phyloP scores from a whole-genome alignment of 495 filamentous ascomycete species.

The Penicillium riverlandense region DNA sequence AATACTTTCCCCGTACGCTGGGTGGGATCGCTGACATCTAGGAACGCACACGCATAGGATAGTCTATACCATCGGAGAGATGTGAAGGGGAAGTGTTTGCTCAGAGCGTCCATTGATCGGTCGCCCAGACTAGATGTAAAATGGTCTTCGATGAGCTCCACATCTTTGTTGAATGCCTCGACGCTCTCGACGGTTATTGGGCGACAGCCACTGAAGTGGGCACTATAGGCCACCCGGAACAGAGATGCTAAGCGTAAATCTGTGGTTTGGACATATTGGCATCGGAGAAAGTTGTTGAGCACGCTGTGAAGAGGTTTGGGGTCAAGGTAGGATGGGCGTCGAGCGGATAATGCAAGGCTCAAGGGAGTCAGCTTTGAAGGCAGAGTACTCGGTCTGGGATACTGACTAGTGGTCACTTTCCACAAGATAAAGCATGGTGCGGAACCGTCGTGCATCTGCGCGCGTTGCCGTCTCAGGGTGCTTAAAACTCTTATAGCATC shows the following conservation, averaged over 20 bases:
- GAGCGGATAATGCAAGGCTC: background rate
- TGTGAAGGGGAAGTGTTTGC: conserved; percentile 1
- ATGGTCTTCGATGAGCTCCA: background rate
- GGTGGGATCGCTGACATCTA: background rate
- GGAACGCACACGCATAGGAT: conserved; percentile 1
- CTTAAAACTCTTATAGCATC: background rate
- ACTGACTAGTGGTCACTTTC: conserved; percentile 3
- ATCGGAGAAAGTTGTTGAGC: background rate
- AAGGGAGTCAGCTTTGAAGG: too few relatives aligned
- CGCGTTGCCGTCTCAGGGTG: background rate
- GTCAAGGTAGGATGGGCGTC: conserved; percentile 1
- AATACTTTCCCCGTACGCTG: background rate
- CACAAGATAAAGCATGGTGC: conserved; percentile 1
- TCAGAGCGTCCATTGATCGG: background rate
- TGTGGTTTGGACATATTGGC: background rate
- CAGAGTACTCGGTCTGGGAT: too few relatives aligned
- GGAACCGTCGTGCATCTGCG: background rate
- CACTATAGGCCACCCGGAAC: background rate
- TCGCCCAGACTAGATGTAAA: background rate
- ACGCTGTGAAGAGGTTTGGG: background rate
- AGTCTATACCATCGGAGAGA: conserved; percentile 1
- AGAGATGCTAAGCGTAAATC: background rate
- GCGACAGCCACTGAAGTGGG: background rate
- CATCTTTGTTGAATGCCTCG: conserved; percentile 82
- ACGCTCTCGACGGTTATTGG: conserved; percentile 71